Percentiles rank a stretch among this genome's conserved stretches.
phyloP scores from a whole-genome alignment of 805 yeast genomes.

The Teunomyces tritomae region DNA sequence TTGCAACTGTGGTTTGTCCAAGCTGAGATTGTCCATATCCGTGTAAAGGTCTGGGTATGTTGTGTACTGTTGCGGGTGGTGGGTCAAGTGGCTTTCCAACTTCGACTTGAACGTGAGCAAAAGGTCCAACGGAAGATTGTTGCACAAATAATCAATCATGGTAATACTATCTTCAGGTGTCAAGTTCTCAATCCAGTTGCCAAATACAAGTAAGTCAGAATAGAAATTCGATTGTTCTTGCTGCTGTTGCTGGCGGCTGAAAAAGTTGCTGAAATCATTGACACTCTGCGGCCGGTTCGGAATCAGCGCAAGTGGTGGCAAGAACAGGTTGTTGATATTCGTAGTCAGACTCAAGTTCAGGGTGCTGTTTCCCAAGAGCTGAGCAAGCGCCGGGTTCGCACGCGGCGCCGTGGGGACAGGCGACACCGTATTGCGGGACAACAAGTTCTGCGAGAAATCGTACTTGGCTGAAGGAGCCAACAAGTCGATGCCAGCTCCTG shows the following conservation, averaged over 20 bases:
- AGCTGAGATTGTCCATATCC: conserved; percentile 16
- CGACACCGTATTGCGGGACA: conserved; percentile 21
- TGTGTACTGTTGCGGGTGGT: conserved; percentile 4
- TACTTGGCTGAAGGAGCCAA: conserved; percentile 16
- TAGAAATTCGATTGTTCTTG: conserved; percentile 33
- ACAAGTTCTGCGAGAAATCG: conserved; percentile 12
- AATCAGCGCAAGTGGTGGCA: conserved; percentile 27
- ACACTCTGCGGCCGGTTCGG: conserved; percentile 45
- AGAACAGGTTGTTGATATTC: conserved; percentile 20
- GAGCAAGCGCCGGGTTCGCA: conserved; percentile 18
- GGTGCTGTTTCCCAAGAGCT: conserved; percentile 17
- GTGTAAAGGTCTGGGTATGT: conserved; percentile 11
- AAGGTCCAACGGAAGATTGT: conserved; percentile 50
- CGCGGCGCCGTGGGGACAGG: conserved; percentile 16
- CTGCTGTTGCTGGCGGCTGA: conserved; percentile 14
- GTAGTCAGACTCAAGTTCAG: conserved; percentile 7
- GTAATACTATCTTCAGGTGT: conserved; percentile 50
- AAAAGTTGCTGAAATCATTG: conserved; percentile 31
- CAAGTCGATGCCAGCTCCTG: conserved; percentile 9
- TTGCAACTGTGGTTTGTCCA: conserved; percentile 20
- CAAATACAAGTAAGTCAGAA: conserved; percentile 49
- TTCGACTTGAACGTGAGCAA: conserved; percentile 48
- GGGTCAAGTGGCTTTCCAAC: conserved; percentile 38
- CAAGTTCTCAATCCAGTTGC: conserved; percentile 51
- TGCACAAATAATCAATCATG: conserved; percentile 53